Evolutionary conservation across 164 flowering plant genomes (phyloP), one percentile per base, ranked within the genome.

Genomic region (Warburgia ugandensis): DNA sequence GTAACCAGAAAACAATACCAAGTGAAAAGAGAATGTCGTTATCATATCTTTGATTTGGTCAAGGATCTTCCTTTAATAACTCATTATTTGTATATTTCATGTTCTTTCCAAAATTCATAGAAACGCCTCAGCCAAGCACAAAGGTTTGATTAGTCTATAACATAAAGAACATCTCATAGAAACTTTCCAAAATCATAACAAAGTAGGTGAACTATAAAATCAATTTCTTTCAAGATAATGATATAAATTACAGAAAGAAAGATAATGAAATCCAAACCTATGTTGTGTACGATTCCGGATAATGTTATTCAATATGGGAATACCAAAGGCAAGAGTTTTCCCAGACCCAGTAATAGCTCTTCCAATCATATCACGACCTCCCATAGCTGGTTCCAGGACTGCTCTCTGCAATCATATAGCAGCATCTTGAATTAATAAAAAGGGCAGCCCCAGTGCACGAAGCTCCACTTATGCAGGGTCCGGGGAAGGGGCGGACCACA

Each of bases 311-410:
- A 67, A 35, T 28, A 67, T 67, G 36, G 70, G 70, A 40, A 67
- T 67, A 19, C 66, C 70, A 52, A 67, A 67, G 44, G 70, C 70
- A 41, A 67, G 70, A 33, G 70, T 67, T 37, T 67, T 67, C 45
- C 97, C 95, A 20, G 97, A 84, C 54, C 97, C 97, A 8, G 97
- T 90, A 53, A 73, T 77, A 36, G 95, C 94, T 21, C 97, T 82
- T 22, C 88, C 97, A 60, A 84, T 76, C 94, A 90, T 75, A 52
- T 90, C 97, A 27, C 80, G 80, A 9, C 97, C 97, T 63, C 78
- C 75, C 91, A 90, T 90, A 43, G 95, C 97, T 23, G 95, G 95
- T 45, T 82, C 95, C 64, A 90, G 55, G 52, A 90, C 97, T 41
- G 97, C 97, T 69, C 66, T 83, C 95, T 89, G 68, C 40, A 52